phyloP scores from a whole-genome alignment of 2,329 filamentous ascomycete genomes.

The Exserohilum rostratum region DNA sequence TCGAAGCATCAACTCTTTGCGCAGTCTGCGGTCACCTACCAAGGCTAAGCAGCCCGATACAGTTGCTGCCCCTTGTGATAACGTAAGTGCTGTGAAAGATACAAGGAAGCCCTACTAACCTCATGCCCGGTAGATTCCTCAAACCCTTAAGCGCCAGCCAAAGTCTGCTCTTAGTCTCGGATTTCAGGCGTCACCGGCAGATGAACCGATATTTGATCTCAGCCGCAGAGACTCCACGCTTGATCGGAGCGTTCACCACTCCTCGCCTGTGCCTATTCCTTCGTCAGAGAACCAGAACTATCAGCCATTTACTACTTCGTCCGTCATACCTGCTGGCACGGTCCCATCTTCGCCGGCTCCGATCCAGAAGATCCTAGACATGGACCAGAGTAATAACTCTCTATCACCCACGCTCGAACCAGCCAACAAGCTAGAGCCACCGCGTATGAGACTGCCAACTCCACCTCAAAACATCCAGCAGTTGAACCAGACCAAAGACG shows the following conservation, averaged over 20 bases:
- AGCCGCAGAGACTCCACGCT: constrained; percentile 19
- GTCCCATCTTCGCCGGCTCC: constrained; percentile 38
- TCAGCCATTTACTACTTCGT: background rate
- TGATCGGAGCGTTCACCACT: constrained; percentile 29
- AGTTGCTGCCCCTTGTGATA: background rate
- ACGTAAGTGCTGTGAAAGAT: background rate
- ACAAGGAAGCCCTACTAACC: background rate
- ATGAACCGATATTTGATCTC: constrained; percentile 34
- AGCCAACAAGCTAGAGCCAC: background rate
- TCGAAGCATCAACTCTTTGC: constrained; percentile 36
- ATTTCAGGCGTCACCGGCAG: constrained; percentile 34
- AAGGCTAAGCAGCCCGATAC: constrained; percentile 22
- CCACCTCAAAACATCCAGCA: constrained; percentile 31
- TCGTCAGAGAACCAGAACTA: constrained; percentile 10
- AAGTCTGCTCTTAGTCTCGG: constrained; percentile 33
- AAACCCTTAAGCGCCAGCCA: constrained; percentile 16
- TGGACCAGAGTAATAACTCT: constrained; percentile 15
- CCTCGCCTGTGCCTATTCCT: constrained; percentile 41
- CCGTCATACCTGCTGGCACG: constrained; percentile 29
- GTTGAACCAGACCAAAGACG: constrained; percentile 10
- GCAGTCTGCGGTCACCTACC: constrained; percentile 28
- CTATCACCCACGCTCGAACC: constrained; percentile 7
- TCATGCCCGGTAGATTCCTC: constrained; percentile 8
- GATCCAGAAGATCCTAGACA: constrained; percentile 28
- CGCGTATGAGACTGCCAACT: constrained; percentile 17